A percentile compares a stretch with the other conserved stretches of the same genome.
phyloP scores from a whole-genome alignment of 805 yeast genomes.

The Ogataea allantospora region DNA sequence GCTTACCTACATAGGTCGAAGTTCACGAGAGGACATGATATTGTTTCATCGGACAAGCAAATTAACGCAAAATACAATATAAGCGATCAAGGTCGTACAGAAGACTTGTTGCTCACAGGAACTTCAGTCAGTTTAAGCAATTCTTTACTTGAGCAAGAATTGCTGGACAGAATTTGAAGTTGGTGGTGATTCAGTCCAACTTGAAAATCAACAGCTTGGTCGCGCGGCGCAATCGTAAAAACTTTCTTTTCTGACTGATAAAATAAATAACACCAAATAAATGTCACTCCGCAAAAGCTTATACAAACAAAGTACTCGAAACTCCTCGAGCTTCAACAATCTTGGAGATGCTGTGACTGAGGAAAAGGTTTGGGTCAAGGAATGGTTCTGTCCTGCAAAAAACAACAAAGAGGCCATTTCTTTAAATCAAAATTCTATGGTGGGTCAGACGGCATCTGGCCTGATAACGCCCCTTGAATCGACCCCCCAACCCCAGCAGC shows the following conservation, averaged over 20 bases:
- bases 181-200: no score
- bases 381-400: constrained; percentile 36
- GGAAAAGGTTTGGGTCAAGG: constrained; percentile 32
- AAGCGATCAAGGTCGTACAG: constrained; percentile 1
- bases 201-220: no score
- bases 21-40: constrained; percentile 5
- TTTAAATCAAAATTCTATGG: constrained; percentile 9
- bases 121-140: constrained; percentile 27
- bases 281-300: constrained; percentile 37
- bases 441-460: constrained; percentile 21
- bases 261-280: neutral
- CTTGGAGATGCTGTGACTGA: constrained; percentile 19
- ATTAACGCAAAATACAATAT: no score
- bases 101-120: constrained; percentile 20
- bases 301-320: constrained; percentile 33
- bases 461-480: constrained; percentile 23
- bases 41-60: no score
- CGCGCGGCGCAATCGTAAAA: neutral
- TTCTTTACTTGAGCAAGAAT: constrained; percentile 30
- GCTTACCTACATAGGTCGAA: constrained; percentile 26
- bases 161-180: constrained; percentile 23
- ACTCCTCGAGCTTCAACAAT: constrained; percentile 23
- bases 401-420: constrained; percentile 12
- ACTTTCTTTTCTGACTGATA: no score
- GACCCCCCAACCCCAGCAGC: constrained; percentile 27